Evolutionary conservation across 2,329 filamentous ascomycete genomes (phyloP), one percentile per base, ranked within the genome.

Genomic region (Thelonectria olida): DNA sequence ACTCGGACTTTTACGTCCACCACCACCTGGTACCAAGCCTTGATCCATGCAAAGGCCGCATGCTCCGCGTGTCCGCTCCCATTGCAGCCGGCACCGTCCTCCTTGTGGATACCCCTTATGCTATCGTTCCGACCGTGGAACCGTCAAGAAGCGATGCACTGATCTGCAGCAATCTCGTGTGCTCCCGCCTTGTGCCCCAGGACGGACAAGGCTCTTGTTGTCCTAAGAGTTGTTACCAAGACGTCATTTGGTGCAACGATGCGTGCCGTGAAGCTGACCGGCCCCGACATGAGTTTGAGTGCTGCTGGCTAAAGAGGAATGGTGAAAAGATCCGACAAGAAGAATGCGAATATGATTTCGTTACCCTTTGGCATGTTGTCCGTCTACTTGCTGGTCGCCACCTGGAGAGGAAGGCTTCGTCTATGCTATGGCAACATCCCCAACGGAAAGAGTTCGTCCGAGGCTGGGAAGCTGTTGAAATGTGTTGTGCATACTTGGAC

Each of bases 351-450:
- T 74, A 74, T 52, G 62, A 74, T 45, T 72, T 74, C 27, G 58
- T 66, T 12, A 74, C 72, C 0, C 51, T 74, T 1, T 74, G 72
- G 71, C 72, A 73, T 38, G 64, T 74, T 38, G 61, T 74, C 31
- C 71, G 72, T 19, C 54, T 74, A 4, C 63, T 74, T 12, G 72
- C 72, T 10, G 70, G 63, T 12, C 64, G 69, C 50, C 45, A 68
- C 38, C 34, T 67, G 8, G 72, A 73, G 44, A 39, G 60, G 22
- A 45, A 42, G 6, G 23, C 31, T 5, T 39, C 51, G 2, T 27
- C 45, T 3, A 6, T 34, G 15, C 45, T 47, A 0, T 50, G 48
- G 7, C 53, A 36, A 15, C 57, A 56, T 38, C 36, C 53, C 0
- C 66, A 63, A 51, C 61, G 69, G 8, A 42, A 28, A 6, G 50